Evolutionary conservation across 1,139 yeast species (phyloP), one percentile per base, ranked within the genome.

Genomic region (Geotrichum phurueaensis): DNA sequence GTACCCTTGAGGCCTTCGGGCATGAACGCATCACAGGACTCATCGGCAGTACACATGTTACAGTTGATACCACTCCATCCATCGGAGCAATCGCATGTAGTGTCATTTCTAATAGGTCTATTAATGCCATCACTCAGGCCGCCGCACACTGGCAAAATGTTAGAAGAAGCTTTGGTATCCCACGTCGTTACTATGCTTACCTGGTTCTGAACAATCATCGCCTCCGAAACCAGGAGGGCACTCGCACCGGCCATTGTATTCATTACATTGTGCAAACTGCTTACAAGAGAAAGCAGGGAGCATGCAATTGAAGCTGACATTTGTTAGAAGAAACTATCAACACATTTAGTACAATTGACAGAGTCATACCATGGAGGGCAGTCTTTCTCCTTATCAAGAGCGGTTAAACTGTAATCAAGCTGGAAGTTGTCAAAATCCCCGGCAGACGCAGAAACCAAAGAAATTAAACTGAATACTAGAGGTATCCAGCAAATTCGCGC

Each of bases 61-160:
- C 99, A 94, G 71, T 94, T 94, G 70, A 94, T 88, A 54, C 99
- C 98, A 6, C 78, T 76, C 99, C 99, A 94, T 2, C 99, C 99
- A 1, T 80, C 79, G 56, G 82, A 81, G 75, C 99, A 94, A 0
- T 77, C 77, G 73, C 99, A 94, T 0, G 73, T 63, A 13, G 81
- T 74, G 29, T 78, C 79, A 45, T 81, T 81, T 65, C 90, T 74
- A 39, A 86, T 70, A 1, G 89, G 86, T 63, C 98, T 80, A 60
- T 86, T 81, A 31, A 71, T 70, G 64, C 85, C 84, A 33, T 87
- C 89, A 0, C 85, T 76, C 33, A 91, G 77, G 0, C 89, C 81
- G 0, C 98, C 99, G 78, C 99, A 94, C 48, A 90, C 79, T 23
- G 23, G 15, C 4, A 23, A 39, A 29, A 10, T 18, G 52, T 55